Conservation (phyloP, 306 rosid species). For the Alnus rubra region DNA sequence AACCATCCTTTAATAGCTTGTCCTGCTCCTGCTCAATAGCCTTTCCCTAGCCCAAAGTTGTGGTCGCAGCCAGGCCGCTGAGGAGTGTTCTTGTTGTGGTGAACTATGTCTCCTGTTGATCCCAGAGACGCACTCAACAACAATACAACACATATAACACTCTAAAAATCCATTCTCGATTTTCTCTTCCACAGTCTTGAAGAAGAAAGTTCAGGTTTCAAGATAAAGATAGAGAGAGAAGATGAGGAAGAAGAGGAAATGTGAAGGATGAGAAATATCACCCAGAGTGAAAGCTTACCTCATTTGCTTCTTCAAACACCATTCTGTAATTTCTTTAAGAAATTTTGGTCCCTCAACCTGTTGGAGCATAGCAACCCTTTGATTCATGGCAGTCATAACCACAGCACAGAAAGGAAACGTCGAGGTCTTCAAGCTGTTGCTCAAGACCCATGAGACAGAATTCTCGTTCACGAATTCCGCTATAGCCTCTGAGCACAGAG, state of each 20-base stretch:
- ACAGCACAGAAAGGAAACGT: conserved; percentile 89
- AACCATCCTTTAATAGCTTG: no score
- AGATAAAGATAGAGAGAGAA: conserved; percentile 19
- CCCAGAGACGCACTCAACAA: conserved; percentile 43
- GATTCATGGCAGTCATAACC: conserved; percentile 91
- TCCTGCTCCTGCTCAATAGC: no score
- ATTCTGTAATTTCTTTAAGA: no score
- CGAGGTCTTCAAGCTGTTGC: conserved; percentile 92
- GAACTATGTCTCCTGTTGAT: conserved; percentile 90
- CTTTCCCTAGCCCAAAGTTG: conserved; percentile 59
- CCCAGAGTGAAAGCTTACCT: background rate
- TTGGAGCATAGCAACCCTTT: conserved; percentile 88
- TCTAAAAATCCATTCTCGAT: conserved; percentile 50
- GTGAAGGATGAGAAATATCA: conserved; percentile 24
- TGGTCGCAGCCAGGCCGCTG: conserved; percentile 84
- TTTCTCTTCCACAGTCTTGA: conserved; percentile 17
- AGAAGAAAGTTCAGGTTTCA: conserved; percentile 29
- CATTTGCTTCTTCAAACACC: no score
- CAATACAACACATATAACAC: conserved; percentile 36
- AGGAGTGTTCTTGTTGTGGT: conserved; percentile 77
- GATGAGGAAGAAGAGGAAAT: conserved; percentile 31
- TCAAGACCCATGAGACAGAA: conserved; percentile 87
- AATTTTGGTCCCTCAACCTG: conserved; percentile 46
- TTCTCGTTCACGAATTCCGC: conserved; percentile 76
- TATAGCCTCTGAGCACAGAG: conserved; percentile 65